Percentiles rank a stretch among this genome's conserved stretches.
Conservation (phyloP, 2,329 filamentous ascomycete genomes). For the Nemania sp. region DNA sequence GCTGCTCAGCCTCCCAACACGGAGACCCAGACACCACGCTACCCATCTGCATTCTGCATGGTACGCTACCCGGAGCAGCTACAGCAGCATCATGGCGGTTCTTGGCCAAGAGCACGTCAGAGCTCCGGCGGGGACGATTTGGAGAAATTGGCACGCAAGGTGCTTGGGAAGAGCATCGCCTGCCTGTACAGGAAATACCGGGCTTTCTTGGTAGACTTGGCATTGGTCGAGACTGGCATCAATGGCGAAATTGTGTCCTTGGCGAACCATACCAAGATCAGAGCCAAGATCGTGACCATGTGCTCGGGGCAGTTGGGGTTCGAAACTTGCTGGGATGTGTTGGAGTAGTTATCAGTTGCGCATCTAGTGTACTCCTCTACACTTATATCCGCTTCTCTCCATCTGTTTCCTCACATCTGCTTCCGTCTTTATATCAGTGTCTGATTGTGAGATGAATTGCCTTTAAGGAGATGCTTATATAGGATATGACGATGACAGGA, state of each 20-base stretch:
- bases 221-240: constrained; percentile 21
- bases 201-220: constrained; percentile 22
- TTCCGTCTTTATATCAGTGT: too few species aligned
- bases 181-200: constrained; percentile 23
- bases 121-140: constrained; percentile 16
- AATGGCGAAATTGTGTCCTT: constrained; percentile 10
- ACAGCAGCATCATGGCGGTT: background rate
- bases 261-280: constrained; percentile 15
- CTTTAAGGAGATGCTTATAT: too few species aligned
- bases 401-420: too few species aligned
- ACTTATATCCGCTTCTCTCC: too few species aligned
- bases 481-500: too few species aligned
- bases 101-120: constrained; percentile 17
- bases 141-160: constrained; percentile 3
- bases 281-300: background rate
- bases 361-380: too few species aligned
- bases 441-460: too few species aligned
- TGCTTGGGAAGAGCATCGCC: constrained; percentile 18
- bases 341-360: background rate
- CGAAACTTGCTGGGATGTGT: background rate
- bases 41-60: background rate
- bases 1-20: background rate
- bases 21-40: constrained; percentile 2
- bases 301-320: background rate
- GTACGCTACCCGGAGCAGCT: too few species aligned